phyloP scores from a whole-genome alignment of 164 flowering plant genomes.

The Pachysandra terminalis region DNA sequence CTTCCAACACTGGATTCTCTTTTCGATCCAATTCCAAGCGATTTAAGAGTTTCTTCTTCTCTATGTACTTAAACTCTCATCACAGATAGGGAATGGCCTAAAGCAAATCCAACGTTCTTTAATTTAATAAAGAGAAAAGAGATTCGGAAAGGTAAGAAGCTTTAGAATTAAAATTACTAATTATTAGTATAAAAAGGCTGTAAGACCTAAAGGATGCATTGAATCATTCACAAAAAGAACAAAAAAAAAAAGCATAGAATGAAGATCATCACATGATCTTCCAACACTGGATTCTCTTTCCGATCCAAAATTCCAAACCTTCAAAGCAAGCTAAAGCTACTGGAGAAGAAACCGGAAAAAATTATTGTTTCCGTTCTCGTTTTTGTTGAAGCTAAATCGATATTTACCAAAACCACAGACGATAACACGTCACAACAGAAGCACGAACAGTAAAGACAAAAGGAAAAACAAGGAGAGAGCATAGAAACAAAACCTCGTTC shows the following conservation, averaged over 20 bases:
- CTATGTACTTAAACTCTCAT: neutral
- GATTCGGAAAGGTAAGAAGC: constrained; percentile 31
- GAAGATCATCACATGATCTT: constrained; percentile 37
- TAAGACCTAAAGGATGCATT: neutral
- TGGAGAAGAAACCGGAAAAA: no score
- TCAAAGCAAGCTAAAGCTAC: neutral
- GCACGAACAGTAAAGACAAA: no score
- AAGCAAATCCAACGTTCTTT: neutral
- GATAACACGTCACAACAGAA: neutral
- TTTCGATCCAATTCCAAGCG: no score
- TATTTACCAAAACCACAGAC: neutral
- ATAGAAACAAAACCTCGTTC: constrained; percentile 1
- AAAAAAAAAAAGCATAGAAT: constrained; percentile 29
- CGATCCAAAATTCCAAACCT: no score
- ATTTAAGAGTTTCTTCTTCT: neutral
- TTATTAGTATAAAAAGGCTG: neutral
- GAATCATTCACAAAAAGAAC: neutral
- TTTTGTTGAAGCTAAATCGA: no score
- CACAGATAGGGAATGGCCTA: neutral
- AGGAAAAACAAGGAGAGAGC: neutral
- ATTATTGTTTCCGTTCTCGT: no score
- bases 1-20: constrained; percentile 27
- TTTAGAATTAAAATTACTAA: neutral
- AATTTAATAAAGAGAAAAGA: constrained; percentile 14
- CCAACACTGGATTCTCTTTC: constrained; percentile 19